phyloP scores from a whole-genome alignment of 2,329 filamentous ascomycete species.

The Clonostachys chloroleuca region DNA sequence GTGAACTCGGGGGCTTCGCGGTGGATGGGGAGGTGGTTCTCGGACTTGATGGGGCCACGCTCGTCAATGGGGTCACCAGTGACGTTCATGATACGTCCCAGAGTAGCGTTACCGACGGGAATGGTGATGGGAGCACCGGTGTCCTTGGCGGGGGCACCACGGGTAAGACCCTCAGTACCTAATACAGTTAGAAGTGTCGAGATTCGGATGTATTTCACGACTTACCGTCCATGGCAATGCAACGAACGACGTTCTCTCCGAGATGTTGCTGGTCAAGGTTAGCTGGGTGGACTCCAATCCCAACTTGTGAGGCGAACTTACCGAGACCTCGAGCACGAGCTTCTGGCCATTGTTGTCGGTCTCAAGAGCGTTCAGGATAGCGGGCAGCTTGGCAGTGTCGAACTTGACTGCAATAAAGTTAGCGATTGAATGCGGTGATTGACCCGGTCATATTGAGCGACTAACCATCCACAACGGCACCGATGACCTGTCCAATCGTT shows the following conservation, averaged over 20 bases:
- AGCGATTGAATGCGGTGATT: constrained; percentile 1
- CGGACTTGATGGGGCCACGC: constrained; percentile 94
- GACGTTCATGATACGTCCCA: constrained; percentile 99
- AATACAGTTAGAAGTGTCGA: constrained; percentile 10
- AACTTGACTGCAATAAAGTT: constrained; percentile 74
- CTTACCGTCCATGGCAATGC: constrained; percentile 99
- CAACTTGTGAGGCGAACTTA: constrained; percentile 41
- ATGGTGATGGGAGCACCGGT: constrained; percentile 95
- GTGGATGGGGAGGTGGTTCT: constrained; percentile 88
- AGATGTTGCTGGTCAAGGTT: constrained; percentile 78
- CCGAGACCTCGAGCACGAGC: constrained; percentile 92
- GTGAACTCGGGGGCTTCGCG: constrained; percentile 86
- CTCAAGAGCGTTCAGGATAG: constrained; percentile 96
- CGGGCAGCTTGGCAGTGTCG: constrained; percentile 85
- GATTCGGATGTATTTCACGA: neutral
- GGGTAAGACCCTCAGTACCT: constrained; percentile 99
- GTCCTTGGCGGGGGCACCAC: constrained; percentile 80
- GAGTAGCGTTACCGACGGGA: constrained; percentile 86
- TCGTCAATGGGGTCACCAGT: constrained; percentile 99
- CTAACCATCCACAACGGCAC: constrained; percentile 98
- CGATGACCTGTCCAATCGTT: constrained; percentile 70
- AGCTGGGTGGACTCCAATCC: constrained; percentile 25
- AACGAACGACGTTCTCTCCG: constrained; percentile 97
- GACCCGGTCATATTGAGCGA: constrained; percentile 12
- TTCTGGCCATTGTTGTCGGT: constrained; percentile 90